Conservation (phyloP, 2,329 filamentous ascomycete species). For the Alternaria postmessia region DNA sequence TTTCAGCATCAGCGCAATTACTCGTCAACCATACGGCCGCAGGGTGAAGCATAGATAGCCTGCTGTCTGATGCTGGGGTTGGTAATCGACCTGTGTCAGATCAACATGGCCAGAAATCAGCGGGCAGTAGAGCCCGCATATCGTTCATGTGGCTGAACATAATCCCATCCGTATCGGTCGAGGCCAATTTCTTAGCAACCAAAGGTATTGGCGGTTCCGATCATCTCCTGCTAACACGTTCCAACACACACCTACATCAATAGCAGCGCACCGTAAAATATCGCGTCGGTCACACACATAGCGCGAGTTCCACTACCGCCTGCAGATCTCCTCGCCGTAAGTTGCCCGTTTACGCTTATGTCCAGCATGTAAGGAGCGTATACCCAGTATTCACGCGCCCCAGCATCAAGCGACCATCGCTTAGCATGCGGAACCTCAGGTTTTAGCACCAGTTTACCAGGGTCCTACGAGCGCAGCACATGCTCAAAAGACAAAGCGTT, state of each 20-base stretch:
- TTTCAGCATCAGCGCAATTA: neutral
- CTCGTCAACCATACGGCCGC: neutral
- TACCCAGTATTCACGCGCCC: constrained; percentile 25
- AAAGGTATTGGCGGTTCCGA: constrained; percentile 6
- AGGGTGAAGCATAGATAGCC: constrained; percentile 1
- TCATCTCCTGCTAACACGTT: constrained; percentile 11
- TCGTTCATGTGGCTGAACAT: neutral
- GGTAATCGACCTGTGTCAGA: constrained; percentile 13
- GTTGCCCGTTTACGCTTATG: constrained; percentile 20
- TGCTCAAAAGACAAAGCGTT: constrained; percentile 5
- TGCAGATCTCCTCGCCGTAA: constrained; percentile 15
- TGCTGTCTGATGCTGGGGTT: constrained; percentile 4
- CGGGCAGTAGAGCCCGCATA: constrained; percentile 5
- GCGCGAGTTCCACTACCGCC: constrained; percentile 1
- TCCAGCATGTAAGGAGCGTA: constrained; percentile 18
- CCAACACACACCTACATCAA: neutral
- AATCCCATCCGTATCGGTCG: constrained; percentile 15
- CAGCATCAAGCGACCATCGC: constrained; percentile 35
- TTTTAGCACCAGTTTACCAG: constrained; percentile 18
- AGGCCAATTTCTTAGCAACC: constrained; percentile 17
- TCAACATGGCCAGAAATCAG: constrained; percentile 1
- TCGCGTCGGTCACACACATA: constrained; percentile 5
- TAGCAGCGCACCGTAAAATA: constrained; percentile 1
- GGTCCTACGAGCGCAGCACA: constrained; percentile 14
- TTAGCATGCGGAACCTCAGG: constrained; percentile 31